These are phyloP conservation scores for Caloboletus firmus DNA, from an alignment of 1,284 basidiomycete genomes.

Conservation along the genomic window DNA sequence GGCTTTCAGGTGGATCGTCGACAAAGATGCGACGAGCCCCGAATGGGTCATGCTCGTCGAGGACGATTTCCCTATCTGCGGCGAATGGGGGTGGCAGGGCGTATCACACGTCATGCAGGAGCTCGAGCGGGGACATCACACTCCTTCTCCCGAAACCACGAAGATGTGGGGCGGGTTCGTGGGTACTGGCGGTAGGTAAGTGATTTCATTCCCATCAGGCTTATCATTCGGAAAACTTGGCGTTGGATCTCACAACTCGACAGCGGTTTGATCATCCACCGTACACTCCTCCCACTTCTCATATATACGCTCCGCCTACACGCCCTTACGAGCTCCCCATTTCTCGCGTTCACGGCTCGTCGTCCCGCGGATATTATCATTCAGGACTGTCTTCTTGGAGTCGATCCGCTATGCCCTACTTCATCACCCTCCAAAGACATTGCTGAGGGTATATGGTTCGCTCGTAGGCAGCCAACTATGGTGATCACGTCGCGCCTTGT, in stretches of 20 bases:
- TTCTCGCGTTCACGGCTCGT: slow-evolving; percentile 28
- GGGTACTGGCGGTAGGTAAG: slow-evolving; percentile 44
- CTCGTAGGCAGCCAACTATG: slow-evolving; percentile 14
- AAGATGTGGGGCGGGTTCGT: slow-evolving; percentile 39
- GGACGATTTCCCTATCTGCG: slow-evolving; percentile 45
- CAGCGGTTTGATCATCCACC: slow-evolving; percentile 44
- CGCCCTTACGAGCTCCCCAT: slow-evolving; percentile 29
- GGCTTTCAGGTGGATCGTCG: slow-evolving; percentile 38
- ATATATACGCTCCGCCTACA: slow-evolving; percentile 34
- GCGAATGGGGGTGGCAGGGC: slow-evolving; percentile 34
- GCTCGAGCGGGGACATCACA: slow-evolving; percentile 27
- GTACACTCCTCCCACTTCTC: slow-evolving; percentile 37
- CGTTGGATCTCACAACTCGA: slow-evolving; percentile 1
- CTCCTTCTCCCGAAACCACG: slow-evolving; percentile 12
- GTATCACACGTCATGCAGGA: slow-evolving; percentile 37
- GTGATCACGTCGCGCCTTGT: slow-evolving; percentile 42
- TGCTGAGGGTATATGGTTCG: slow-evolving; percentile 2
- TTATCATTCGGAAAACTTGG: background rate
- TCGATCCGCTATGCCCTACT: slow-evolving; percentile 37
- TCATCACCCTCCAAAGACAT: slow-evolving; percentile 6
- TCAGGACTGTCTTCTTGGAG: slow-evolving; percentile 44
- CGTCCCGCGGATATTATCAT: slow-evolving; percentile 43
- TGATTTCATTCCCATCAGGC: background rate
- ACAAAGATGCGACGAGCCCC: slow-evolving; percentile 16
- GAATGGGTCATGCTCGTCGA: slow-evolving; percentile 47